Evolutionary conservation across 2,329 filamentous ascomycete genomes (phyloP), one percentile per base, ranked within the genome.

Genomic region (Colletotrichum caudatum): DNA sequence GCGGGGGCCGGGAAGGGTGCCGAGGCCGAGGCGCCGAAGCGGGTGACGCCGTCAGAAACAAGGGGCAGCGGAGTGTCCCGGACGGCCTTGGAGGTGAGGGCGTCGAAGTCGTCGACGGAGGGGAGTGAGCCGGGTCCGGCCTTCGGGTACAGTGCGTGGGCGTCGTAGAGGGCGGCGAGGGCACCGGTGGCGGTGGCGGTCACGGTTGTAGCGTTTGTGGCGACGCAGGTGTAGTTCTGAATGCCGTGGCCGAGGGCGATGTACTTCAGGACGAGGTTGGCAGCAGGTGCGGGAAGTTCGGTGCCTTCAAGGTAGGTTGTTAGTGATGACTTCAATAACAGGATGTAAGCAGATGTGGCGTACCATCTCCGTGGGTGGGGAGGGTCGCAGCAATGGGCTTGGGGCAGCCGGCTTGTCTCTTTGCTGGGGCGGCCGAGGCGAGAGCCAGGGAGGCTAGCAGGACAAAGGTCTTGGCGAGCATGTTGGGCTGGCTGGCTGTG

Each of bases 161-260:
- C 81, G 76, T 91, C 88, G 84, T 89, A 90, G 71, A 91, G 85
- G 65, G 87, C 85, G 72, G 89, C 89, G 33, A 90, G 82, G 58
- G 89, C 89, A 57, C 89, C 89, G 26, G 81, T 78, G n/a, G 84
- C 79, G 7, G 76, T 76, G 39, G 84, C 81, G 0, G 76, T 74
- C 23, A 66, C n/a, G 29, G 66, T 12, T 6, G 65, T 79, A 2
- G 79, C 78, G 3, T 76, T 71, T n/a, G 75, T 74, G 16, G 76
- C 67, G 39, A 76, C 78, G 80, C 90, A 92, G 48, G 88, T 90
- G 83, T 92, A 92, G 85, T 92, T 92, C 77, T 92, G 90, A 76
- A 90, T 87, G 69, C 90, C 90, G 75, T 90, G 86, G 75, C 90
- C 90, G 53, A 92, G 81, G 67, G 84, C 85, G 73, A 92, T 87